These are phyloP conservation scores for Globisporangium mamillatum DNA, from an alignment of 352 stramenopile genomes.

Conservation along the genomic window DNA sequence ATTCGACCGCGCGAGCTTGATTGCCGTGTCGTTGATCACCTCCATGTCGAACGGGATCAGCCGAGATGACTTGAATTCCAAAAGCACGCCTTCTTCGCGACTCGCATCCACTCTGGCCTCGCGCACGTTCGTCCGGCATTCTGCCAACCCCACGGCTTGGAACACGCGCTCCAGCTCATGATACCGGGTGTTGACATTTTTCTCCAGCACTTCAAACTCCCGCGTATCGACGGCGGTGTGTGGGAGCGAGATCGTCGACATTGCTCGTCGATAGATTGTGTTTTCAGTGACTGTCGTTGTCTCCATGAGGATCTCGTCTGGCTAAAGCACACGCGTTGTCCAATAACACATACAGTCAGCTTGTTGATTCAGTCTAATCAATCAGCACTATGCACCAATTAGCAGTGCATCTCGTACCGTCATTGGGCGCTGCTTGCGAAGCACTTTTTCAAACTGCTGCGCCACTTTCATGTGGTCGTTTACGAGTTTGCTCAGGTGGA, in stretches of 20 bases:
- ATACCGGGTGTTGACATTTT: constrained; percentile 9
- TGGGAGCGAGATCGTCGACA: background rate
- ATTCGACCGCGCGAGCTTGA: background rate
- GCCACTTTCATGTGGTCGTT: constrained; percentile 26
- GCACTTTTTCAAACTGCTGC: constrained; percentile 20
- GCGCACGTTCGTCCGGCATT: background rate
- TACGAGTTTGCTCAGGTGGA: constrained; percentile 28
- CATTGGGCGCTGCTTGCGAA: constrained; percentile 20
- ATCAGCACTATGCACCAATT: no score
- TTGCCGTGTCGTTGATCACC: constrained; percentile 6
- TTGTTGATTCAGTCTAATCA: background rate
- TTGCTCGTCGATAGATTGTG: background rate
- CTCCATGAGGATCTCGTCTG: background rate
- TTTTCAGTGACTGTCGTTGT: background rate
- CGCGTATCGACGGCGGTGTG: background rate
- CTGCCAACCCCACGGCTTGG: background rate
- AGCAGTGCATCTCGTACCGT: constrained; percentile 11
- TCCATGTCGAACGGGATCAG: constrained; percentile 13
- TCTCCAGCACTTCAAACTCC: background rate
- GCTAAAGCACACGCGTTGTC: background rate
- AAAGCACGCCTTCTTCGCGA: background rate
- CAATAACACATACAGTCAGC: background rate
- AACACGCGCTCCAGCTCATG: constrained; percentile 14
- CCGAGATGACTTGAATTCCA: constrained; percentile 13
- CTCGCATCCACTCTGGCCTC: constrained; percentile 4